Percentiles rank a stretch among this genome's conserved stretches.
These are phyloP conservation scores for Henckelia pumila DNA, from an alignment of 257 asterid species.

Conservation along the genomic window DNA sequence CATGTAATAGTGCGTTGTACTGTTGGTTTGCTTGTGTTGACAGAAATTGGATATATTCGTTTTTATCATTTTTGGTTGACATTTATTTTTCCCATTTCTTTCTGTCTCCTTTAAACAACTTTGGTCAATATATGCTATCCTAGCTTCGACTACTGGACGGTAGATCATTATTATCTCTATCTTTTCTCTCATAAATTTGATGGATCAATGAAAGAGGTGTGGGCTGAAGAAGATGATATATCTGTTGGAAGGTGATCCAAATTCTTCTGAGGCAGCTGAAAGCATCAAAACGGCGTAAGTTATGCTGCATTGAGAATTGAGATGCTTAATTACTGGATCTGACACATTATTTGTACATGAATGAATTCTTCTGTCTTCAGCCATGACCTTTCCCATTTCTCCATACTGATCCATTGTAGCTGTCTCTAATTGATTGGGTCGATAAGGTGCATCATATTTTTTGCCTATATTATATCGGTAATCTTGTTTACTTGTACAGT, in stretches of 20 bases:
- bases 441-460: conserved; percentile 18
- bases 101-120: background rate
- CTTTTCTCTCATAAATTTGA: conserved; percentile 17
- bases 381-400: background rate
- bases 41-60: no score
- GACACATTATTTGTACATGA: conserved; percentile 5
- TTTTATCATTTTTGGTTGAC: background rate
- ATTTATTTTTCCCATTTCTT: background rate
- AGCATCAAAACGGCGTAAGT: conserved; percentile 96
- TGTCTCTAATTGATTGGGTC: conserved; percentile 9
- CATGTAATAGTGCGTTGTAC: no score
- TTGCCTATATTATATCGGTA: conserved; percentile 11
- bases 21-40: no score
- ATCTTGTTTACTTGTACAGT: conserved; percentile 43
- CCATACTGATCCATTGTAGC: conserved; percentile 18
- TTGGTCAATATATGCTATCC: background rate
- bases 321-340: conserved; percentile 12
- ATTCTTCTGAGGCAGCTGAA: conserved; percentile 86
- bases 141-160: conserved; percentile 10
- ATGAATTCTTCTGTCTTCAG: conserved; percentile 13
- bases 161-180: conserved; percentile 12
- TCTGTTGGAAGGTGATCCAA: conserved; percentile 97
- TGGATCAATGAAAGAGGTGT: conserved; percentile 55
- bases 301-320: conserved; percentile 19
- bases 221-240: conserved; percentile 97